Evolutionary conservation across 1,139 yeast species (phyloP), one percentile per base, ranked within the genome.

Genomic region (Saccharomycopsis crataegensis): DNA sequence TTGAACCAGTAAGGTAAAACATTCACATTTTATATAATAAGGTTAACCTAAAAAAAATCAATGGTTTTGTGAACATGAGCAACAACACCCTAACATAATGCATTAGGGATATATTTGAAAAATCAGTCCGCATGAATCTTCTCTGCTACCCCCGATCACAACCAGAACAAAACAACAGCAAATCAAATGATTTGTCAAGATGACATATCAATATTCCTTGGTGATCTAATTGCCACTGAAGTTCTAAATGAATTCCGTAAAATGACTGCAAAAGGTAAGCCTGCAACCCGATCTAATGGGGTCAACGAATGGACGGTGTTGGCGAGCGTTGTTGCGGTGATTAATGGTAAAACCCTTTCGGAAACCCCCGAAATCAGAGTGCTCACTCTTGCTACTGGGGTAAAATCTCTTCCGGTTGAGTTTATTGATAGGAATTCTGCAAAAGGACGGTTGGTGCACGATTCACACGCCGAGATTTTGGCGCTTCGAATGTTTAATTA

Each of bases 381-480:
- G 6, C 12, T 51, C 6, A 40, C 48, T 44, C 53, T 87, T 3
- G 76, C 94, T 0, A 89, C 97, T 0, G 99, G 99, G 0, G 87
- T 89, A 52, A 93, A 93, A 65, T 78, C 88, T 0, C 62, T 77
- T 32, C 93, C 97, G 0, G 80, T 84, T 60, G 65, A 62, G 7
- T 63, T 62, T 6, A 60, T 78, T 1, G 46, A 55, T 1, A 53
- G 11, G 60, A 61, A 62, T 34, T 77, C 65, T 51, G 74, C 82
- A 12, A 55, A 70, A 0, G 97, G 97, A 0, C 62, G 65, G 17
- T 69, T 88, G 8, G 72, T 91, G 0, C 97, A 91, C 64, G 98
- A 91, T 65, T 73, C 82, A 68, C 99, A 91, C 68, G 97, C 98
- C 0, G 99, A 91, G 64, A 77, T 89, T 1, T 68, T 93, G 22